Base-by-base conservation (phyloP, 208 protist genomes). In the Trypanosoma scelopori region DNA sequence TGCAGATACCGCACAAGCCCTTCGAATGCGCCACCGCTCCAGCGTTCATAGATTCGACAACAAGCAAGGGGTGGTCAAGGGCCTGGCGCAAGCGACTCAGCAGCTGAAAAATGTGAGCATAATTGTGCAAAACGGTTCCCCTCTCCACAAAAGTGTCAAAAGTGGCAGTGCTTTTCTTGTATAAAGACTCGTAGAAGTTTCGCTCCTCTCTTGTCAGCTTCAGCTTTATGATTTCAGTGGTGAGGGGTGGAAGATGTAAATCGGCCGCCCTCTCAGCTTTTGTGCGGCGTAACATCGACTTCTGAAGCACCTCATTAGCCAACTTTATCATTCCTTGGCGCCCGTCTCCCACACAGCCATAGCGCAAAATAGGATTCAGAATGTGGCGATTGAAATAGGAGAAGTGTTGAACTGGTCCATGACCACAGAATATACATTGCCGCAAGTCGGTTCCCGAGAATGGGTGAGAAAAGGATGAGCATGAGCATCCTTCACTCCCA, bases 91-190 rank as follows among this genome's bases (percentile, higher is more conserved):
- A 82, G 18, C 93, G 84, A 59, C 89, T 93, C 39, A 98, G 79
- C 39, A 98, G 73, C 70, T 97, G 91, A 77, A 98, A 97, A 72
- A 98, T 97, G 69, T 98, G 89, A 32, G 93, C 92, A 74, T 97
- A 97, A 78, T 97, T 97, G 79, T 97, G 89, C 46, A 97, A 73
- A 48, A 97, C 77, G 9, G 90, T 97, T 42, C 90, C 90, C 65
- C 93, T 94, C 49, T 74, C 49, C 20, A 97, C 86, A 74, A 97
- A 97, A 15, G 83, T 93, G 65, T 97, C 88, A 69, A 97, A 97
- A 56, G 91, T 71, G 2, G 87, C 73, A 61, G 89, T 88, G 55
- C 85, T 92, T 70, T 84, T 91, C 76, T 97, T 95, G 85, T 97
- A 97, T 22, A 97, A 75, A 0, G 88, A 89, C 58, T 97, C 89